Conservation (phyloP, 192 early-diverging fungal genomes). For the Coemansia sp. region DNA sequence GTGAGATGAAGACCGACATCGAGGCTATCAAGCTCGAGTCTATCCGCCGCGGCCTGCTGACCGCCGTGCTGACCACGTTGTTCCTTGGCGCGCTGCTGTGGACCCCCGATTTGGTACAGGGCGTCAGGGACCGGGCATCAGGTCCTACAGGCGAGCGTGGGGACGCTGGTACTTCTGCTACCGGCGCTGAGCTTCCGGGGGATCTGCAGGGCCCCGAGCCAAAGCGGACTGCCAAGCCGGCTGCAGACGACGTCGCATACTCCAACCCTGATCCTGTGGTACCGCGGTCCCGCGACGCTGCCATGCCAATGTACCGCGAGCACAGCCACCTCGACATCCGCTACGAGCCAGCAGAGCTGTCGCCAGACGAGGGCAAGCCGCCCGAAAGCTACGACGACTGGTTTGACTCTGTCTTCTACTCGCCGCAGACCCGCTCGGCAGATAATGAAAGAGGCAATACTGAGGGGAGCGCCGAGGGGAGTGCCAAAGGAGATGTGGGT, state of each 20-base stretch:
- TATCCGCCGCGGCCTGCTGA: constrained; percentile 65
- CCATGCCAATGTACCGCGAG: constrained; percentile 20
- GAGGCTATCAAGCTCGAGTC: constrained; percentile 87
- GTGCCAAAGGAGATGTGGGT: no score
- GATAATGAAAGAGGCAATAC: no score
- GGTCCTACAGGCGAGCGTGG: background rate
- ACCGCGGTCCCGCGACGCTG: no score
- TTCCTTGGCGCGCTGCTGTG: constrained; percentile 30
- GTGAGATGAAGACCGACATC: constrained; percentile 81
- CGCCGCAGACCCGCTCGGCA: no score
- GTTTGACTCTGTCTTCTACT: constrained; percentile 37
- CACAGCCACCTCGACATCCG: constrained; percentile 39
- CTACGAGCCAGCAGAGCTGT: constrained; percentile 35
- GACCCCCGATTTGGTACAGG: constrained; percentile 18
- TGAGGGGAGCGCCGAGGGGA: no score
- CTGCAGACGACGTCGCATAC: background rate
- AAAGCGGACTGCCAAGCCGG: background rate
- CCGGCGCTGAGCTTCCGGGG: background rate
- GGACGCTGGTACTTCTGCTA: background rate
- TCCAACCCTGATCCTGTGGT: no score
- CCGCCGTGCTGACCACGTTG: constrained; percentile 36
- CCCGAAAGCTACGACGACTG: constrained; percentile 29
- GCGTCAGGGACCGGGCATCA: constrained; percentile 3
- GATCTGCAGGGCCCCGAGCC: background rate
- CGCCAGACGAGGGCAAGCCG: constrained; percentile 1